These are phyloP conservation scores for Neobulgaria alba DNA, from an alignment of 2,329 filamentous ascomycete genomes.

Conservation along the genomic window DNA sequence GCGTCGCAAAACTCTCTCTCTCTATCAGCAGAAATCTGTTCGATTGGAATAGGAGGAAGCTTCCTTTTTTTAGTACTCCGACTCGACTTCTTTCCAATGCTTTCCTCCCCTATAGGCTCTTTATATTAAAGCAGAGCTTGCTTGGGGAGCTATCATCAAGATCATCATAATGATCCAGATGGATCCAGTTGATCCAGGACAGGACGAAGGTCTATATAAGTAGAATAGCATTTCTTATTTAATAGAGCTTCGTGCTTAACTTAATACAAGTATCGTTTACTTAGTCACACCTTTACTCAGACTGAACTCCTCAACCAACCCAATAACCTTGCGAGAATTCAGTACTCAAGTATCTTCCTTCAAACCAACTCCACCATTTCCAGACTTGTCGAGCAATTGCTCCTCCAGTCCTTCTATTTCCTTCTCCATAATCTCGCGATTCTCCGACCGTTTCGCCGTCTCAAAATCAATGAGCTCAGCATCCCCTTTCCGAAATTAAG, in stretches of 20 bases:
- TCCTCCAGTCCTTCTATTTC: conserved; percentile 2
- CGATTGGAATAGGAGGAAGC: conserved; percentile 7
- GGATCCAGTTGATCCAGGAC: too few relatives aligned
- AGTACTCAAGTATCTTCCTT: conserved; percentile 1
- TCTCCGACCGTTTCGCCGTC: conserved; percentile 8
- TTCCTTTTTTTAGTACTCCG: conserved; percentile 10
- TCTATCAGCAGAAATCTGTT: conserved; percentile 11
- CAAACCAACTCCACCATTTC: conserved; percentile 2
- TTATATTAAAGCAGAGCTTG: too few relatives aligned
- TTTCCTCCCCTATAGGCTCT: conserved; percentile 9
- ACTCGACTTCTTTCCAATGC: conserved; percentile 8
- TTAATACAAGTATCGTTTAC: too few relatives aligned
- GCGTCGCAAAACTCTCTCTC: conserved; percentile 10
- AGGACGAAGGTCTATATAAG: too few relatives aligned
- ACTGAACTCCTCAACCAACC: too few relatives aligned
- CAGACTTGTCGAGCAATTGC: conserved; percentile 5
- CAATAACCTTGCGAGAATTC: too few relatives aligned
- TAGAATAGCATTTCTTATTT: too few relatives aligned
- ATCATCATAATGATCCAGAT: too few relatives aligned
- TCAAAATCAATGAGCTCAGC: conserved; percentile 32
- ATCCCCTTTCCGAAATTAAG: conserved; percentile 19
- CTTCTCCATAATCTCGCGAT: conserved; percentile 2
- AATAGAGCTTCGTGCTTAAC: too few relatives aligned
- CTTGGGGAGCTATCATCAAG: too few relatives aligned
- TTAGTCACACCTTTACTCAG: too few relatives aligned